Conservation (phyloP, 108 stramenopile genomes). For the Phaeodactylum tricornutum region DNA sequence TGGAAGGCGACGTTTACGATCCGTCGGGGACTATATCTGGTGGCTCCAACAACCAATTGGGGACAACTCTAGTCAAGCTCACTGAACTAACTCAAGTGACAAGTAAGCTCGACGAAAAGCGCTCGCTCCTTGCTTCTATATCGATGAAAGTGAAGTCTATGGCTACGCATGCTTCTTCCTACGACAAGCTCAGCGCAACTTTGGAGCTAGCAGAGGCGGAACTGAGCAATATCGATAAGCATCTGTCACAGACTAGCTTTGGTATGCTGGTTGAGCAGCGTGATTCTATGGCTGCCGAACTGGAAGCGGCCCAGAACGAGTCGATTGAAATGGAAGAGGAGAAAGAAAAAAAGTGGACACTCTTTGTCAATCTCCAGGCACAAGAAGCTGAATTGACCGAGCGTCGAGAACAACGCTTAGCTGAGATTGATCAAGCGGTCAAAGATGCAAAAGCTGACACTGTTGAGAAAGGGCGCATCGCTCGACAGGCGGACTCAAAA, state of each 20-base stretch:
- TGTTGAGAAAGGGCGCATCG: slow-evolving; percentile 18
- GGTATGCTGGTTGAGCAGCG: slow-evolving; percentile 69
- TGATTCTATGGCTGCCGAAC: slow-evolving; percentile 57
- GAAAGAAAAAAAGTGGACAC: slow-evolving; percentile 60
- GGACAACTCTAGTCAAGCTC: slow-evolving; percentile 71
- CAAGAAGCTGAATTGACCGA: slow-evolving; percentile 75
- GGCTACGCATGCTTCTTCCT: slow-evolving; percentile 33
- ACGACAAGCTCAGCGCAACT: slow-evolving; percentile 46
- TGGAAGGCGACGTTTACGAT: slow-evolving; percentile 96
- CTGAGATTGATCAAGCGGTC: slow-evolving; percentile 52
- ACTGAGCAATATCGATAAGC: slow-evolving; percentile 66
- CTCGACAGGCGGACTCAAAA: slow-evolving; percentile 40
- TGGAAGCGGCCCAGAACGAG: slow-evolving; percentile 47
- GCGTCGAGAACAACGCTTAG: slow-evolving; percentile 60
- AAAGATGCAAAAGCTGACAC: slow-evolving; percentile 61
- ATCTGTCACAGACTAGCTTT: slow-evolving; percentile 77
- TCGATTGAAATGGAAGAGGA: slow-evolving; percentile 59
- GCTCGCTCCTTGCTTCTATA: slow-evolving; percentile 30
- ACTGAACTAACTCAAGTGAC: slow-evolving; percentile 41
- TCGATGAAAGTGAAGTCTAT: slow-evolving; percentile 33
- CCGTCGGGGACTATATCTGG: slow-evolving; percentile 96
- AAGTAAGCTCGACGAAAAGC: slow-evolving; percentile 36
- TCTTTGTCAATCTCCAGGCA: slow-evolving; percentile 73
- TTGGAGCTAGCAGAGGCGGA: slow-evolving; percentile 72
- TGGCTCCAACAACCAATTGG: slow-evolving; percentile 72